Percentiles rank a stretch among this genome's conserved stretches.
Evolutionary conservation across 768 basidiomycete species (phyloP).

Genomic region (Peribolospora kevripleyi): DNA sequence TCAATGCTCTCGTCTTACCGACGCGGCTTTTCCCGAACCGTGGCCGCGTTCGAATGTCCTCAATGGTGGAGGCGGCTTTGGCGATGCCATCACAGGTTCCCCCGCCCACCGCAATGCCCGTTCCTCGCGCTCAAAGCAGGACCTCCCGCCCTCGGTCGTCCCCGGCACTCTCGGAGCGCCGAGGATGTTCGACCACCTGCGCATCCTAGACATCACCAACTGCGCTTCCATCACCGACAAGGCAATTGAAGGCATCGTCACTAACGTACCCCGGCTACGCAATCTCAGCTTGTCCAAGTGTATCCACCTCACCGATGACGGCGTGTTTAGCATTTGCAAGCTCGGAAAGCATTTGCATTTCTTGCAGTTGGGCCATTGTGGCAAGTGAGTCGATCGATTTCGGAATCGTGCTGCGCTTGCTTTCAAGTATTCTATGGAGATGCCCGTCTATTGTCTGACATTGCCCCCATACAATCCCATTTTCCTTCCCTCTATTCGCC

Average conservation of each 20-base stretch:
- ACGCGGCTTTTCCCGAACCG: conserved; percentile 61
- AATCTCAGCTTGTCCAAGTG: conserved; percentile 76
- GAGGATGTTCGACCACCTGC: conserved; percentile 52
- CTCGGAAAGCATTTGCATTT: conserved; percentile 85
- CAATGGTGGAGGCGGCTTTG: background rate
- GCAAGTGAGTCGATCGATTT: conserved; percentile 16
- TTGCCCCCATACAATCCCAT: background rate
- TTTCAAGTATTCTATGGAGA: background rate
- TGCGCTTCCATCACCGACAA: conserved; percentile 57
- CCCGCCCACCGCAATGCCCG: conserved; percentile 29
- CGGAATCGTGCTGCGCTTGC: background rate
- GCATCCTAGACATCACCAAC: conserved; percentile 78
- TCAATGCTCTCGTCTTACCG: conserved; percentile 51
- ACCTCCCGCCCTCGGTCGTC: conserved; percentile 40
- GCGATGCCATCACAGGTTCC: background rate
- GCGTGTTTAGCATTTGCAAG: conserved; percentile 57
- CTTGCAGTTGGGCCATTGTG: conserved; percentile 77
- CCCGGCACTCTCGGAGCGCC: conserved; percentile 11
- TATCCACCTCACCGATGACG: conserved; percentile 45
- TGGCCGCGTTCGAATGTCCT: background rate
- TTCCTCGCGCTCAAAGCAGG: conserved; percentile 17
- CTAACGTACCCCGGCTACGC: conserved; percentile 57
- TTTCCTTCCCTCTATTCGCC: background rate
- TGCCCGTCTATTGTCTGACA: too few relatives aligned
- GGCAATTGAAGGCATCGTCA: conserved; percentile 57